These are phyloP conservation scores for Cenchrus americanus DNA, from an alignment of 176 grass and related monocot genomes.

Conservation along the genomic window DNA sequence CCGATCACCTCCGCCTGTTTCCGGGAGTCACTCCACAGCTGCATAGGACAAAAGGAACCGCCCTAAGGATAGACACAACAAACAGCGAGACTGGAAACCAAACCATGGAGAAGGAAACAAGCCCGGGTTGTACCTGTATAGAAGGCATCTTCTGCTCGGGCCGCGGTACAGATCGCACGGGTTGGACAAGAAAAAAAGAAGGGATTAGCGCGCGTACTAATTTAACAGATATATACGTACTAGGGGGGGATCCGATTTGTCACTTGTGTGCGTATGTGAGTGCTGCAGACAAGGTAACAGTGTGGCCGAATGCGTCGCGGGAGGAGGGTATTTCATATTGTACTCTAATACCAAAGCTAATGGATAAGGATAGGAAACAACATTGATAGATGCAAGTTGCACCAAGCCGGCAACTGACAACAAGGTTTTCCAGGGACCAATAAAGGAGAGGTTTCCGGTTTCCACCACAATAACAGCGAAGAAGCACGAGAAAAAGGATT, in stretches of 20 bases:
- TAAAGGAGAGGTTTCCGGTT: conserved; percentile 29
- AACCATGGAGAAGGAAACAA: conserved; percentile 44
- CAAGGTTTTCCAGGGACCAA: conserved; percentile 29
- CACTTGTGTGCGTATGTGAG: conserved; percentile 22
- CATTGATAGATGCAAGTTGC: conserved; percentile 36
- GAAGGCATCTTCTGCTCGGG: conserved; percentile 90
- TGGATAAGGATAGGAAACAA: conserved; percentile 45
- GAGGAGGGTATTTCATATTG: conserved; percentile 39
- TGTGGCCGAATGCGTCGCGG: conserved; percentile 41
- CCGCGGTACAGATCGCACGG: conserved; percentile 31
- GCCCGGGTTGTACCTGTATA: conserved; percentile 74
- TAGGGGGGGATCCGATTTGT: conserved; percentile 33
- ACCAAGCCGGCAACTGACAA: conserved; percentile 41
- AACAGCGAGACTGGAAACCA: conserved; percentile 7
- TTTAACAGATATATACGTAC: conserved; percentile 40
- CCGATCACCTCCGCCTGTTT: conserved; percentile 75
- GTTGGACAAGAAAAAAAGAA: conserved; percentile 50
- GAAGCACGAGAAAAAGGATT: conserved; percentile 26
- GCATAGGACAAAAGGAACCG: conserved; percentile 39
- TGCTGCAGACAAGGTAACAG: conserved; percentile 40
- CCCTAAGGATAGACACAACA: conserved; percentile 51
- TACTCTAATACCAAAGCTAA: conserved; percentile 46
- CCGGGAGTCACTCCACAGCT: conserved; percentile 71
- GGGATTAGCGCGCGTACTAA: conserved; percentile 31
- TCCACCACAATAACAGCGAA: conserved; percentile 38